Percentiles rank a stretch among this genome's conserved stretches.
These are phyloP conservation scores for Wallacemonas sp. DNA, from an alignment of 208 protist genomes.

Conservation along the genomic window DNA sequence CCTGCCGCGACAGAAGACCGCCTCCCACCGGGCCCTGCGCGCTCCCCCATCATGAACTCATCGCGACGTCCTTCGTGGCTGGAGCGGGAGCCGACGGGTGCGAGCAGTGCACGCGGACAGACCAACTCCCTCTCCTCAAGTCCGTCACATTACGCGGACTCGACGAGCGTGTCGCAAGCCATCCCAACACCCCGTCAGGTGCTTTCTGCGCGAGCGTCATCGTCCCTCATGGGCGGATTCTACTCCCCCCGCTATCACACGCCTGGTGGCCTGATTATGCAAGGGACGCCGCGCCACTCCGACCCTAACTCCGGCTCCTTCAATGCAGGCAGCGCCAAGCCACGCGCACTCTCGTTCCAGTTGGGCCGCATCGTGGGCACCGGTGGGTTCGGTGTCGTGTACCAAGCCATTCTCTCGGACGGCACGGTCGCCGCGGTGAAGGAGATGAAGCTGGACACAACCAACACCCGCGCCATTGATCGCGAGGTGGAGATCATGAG, in stretches of 20 bases:
- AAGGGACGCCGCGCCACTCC: conserved; percentile 5
- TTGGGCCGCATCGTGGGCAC: conserved; percentile 55
- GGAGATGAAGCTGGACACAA: conserved; percentile 60
- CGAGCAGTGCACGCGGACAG: conserved; percentile 3
- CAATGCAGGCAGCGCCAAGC: conserved; percentile 14
- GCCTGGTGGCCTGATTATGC: neutral
- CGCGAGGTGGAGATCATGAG: conserved; percentile 68
- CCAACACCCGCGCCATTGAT: conserved; percentile 66
- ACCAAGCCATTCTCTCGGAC: conserved; percentile 64
- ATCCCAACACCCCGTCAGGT: conserved; percentile 7
- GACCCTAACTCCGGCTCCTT: conserved; percentile 11
- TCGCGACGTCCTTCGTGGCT: neutral
- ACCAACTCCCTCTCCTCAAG: conserved; percentile 13
- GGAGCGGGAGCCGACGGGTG: neutral
- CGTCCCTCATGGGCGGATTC: neutral
- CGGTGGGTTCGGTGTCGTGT: conserved; percentile 78
- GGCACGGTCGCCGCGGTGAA: conserved; percentile 75
- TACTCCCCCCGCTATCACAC: conserved; percentile 9
- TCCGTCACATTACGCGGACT: conserved; percentile 7
- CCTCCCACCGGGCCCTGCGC: neutral
- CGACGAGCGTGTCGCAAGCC: neutral
- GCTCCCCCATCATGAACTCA: conserved; percentile 1
- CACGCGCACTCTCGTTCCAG: conserved; percentile 56
- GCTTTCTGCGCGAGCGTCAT: neutral
- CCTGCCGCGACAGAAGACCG: conserved; percentile 3